Evolutionary conservation across 495 filamentous ascomycete species (phyloP), one percentile per base, ranked within the genome.

Genomic region (Annulohypoxylon stygium): DNA sequence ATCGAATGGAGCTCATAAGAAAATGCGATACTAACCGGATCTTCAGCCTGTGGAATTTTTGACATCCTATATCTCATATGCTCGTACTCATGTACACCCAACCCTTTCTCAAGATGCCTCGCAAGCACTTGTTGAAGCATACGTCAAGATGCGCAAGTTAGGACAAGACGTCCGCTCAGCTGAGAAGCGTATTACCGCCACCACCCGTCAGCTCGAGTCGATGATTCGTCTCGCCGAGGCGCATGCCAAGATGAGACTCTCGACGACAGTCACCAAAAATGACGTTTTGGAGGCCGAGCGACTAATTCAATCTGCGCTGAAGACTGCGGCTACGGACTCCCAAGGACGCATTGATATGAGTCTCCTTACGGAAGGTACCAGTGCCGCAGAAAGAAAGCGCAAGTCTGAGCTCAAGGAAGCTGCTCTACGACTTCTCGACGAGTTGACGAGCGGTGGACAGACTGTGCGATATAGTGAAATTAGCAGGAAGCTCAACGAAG

Each of bases 341-440:
- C 97, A 97, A 36, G 96, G 96, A 41, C 84, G 97, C 62, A 98
- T 99, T 75, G 96, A 99, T 76, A 98, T 99, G 96, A 90, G 92
- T 63, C 83, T 99, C 64, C 84, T 99, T 53, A 97, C 94, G 1
- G 97, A 97, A 74, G 96, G 96, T 11, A 95, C 93, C 9, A 93
- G 92, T 70, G 90, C 93, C 2, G 90, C 89, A 36, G 97, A 98
- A 81, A 83, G 95, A 37, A 88, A 91, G 71, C 85, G 93, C 64
- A 93, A 89, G 78, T 87, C 91, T 33, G 94, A 97, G 76, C 79
- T 99, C 74, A 98, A 97, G 88, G 88, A 87, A 59, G 94, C 91
- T 1, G 84, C 97, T 2, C 78, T 95, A 7, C 81, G 80, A 16
- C 78, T 94, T 51, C 74, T 99, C 30, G 95, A 98, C 77, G 94